Percentiles rank a stretch among this genome's conserved stretches.
phyloP scores from a whole-genome alignment of 1,284 basidiomycete species.

The Tylopilus orsonianus region DNA sequence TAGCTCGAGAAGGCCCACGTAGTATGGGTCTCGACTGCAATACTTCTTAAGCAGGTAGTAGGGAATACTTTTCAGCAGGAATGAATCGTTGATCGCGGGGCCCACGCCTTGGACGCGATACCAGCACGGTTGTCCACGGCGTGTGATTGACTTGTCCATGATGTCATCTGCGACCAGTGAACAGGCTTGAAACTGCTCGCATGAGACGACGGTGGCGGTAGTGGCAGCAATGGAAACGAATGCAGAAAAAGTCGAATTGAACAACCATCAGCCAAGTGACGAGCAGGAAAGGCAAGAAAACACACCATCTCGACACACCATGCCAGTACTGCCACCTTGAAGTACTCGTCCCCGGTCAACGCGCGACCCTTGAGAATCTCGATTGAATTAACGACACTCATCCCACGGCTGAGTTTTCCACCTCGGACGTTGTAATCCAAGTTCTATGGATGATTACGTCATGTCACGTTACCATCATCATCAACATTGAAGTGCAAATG shows the following conservation, averaged over 20 bases:
- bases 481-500: not conserved
- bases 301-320: constrained; percentile 91
- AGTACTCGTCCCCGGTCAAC: constrained; percentile 82
- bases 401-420: constrained; percentile 95
- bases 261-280: too few relatives aligned
- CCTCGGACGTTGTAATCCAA: constrained; percentile 95
- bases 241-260: too few relatives aligned
- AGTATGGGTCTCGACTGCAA: constrained; percentile 82
- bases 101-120: constrained; percentile 78
- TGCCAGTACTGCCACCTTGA: constrained; percentile 86
- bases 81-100: constrained; percentile 94
- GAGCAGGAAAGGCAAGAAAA: too few relatives aligned
- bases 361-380: constrained; percentile 79
- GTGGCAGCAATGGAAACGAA: too few relatives aligned
- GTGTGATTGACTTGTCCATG: constrained; percentile 93
- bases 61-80: constrained; percentile 95
- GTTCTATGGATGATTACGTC: too few relatives aligned
- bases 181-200: constrained; percentile 70
- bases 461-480: too few relatives aligned
- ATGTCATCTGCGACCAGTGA: constrained; percentile 99
- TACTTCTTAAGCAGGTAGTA: constrained; percentile 89
- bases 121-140: constrained; percentile 98
- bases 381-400: constrained; percentile 92
- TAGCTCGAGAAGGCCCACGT: constrained; percentile 86
- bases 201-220: too few relatives aligned